These are phyloP conservation scores for Trichothecium roseum DNA, from an alignment of 2,329 filamentous ascomycete species.

Conservation along the genomic window DNA sequence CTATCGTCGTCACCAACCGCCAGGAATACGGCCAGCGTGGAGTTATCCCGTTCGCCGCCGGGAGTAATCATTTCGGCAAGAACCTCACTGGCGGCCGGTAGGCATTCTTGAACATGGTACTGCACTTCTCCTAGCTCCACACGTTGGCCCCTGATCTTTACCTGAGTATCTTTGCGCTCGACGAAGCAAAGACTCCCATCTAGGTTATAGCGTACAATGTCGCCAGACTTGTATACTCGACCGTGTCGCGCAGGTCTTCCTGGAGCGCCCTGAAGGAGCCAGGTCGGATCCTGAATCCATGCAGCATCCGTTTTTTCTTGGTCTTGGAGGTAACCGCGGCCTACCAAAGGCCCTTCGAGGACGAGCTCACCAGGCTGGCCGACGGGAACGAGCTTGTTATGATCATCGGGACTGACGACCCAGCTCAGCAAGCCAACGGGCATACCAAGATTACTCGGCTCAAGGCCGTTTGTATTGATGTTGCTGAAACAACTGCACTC, in stretches of 20 bases:
- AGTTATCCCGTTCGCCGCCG: too few species aligned
- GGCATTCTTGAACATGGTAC: conserved; percentile 5
- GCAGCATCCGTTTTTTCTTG: conserved; percentile 29
- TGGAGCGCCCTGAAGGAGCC: conserved; percentile 15
- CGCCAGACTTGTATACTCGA: conserved; percentile 25
- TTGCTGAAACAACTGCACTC: conserved; percentile 10
- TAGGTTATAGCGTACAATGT: conserved; percentile 17
- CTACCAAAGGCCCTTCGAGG: conserved; percentile 33
- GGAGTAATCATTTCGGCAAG: conserved; percentile 14
- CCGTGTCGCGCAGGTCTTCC: conserved; percentile 20
- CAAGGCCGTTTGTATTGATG: not conserved
- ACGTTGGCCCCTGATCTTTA: conserved; percentile 42
- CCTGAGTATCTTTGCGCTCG: conserved; percentile 32
- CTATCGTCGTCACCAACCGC: not conserved
- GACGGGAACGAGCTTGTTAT: not conserved
- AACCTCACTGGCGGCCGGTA: conserved; percentile 6
- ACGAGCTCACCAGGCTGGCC: conserved; percentile 18
- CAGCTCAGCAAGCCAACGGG: conserved; percentile 5
- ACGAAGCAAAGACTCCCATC: conserved; percentile 17
- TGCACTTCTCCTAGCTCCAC: conserved; percentile 28
- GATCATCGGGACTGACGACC: conserved; percentile 6
- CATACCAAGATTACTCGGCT: conserved; percentile 9
- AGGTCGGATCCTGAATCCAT: conserved; percentile 33
- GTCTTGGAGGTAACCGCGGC: conserved; percentile 36
- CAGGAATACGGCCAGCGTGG: too few species aligned